Base-by-base conservation (phyloP, 2,329 filamentous ascomycete genomes). In the Neoascochyta sp. region DNA sequence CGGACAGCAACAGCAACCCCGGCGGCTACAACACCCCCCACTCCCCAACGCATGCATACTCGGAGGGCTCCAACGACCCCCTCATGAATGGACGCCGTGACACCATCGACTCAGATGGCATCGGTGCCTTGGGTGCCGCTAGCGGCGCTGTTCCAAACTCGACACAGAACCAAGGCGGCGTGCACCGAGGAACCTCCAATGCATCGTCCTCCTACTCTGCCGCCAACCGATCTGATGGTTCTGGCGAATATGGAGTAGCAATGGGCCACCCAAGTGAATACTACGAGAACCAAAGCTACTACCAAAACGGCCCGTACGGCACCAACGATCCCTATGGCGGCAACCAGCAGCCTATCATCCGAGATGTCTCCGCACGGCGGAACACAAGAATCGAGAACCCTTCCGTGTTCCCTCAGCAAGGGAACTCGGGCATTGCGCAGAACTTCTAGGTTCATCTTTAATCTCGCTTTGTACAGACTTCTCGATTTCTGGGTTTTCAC, bases 301-400 rank as follows among this genome's bases (percentile, higher is more conserved):
- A 77, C 47, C 66, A 69, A 29, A 54, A 59, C 35, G 71, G 72
- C 6, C 72, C 74, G 1, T 81, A 80, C 45, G 73, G 70, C 7
- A 69, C 73, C 36, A 69, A 69, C 28, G 66, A 67, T 4, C 77
- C 76, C 42, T 73, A 71, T 21, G 67, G 65, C 21, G 66, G 62
- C 16, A 80, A 49, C 16, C 61, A 69, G 34, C 82, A 85, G 54
- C 88, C 92, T 2, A 77, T 98, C 29, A 95, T 98, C 44, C 80
- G 89, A 33, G 92, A 98, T 62, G 92, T 96, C 45, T 83, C 84
- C 43, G 92, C 92, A 16, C 75, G 92, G 48, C 79, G 92, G 45
- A 95, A 95, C 67, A 95, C 92, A 9, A 80, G 89, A 41, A 96
- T 98, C 54, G 89, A 96, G 68, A 94, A 83, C 59, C 83, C 87